Evolutionary conservation across 2,329 filamentous ascomycete genomes (phyloP).

Genomic region (Nothophaeocryptopus gaeumannii): DNA sequence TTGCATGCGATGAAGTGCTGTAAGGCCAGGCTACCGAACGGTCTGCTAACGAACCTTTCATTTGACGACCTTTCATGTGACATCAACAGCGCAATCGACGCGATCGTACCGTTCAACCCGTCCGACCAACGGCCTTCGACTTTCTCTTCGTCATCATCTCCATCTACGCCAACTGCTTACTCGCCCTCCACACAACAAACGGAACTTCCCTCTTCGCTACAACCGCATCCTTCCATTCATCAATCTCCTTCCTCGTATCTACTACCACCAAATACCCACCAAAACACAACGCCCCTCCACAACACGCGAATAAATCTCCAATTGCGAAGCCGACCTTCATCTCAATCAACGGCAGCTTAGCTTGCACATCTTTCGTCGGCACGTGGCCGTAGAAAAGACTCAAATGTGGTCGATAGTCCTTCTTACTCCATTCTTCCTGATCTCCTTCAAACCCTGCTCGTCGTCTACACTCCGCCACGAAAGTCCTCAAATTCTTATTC

Average conservation of each 20-base stretch:
- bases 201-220: slow-evolving; percentile 23
- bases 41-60: too few species aligned
- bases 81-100: too few species aligned
- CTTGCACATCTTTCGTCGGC: slow-evolving; percentile 22
- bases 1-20: too few species aligned
- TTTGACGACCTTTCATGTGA: too few species aligned
- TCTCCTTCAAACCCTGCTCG: slow-evolving; percentile 10
- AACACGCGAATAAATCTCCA: slow-evolving; percentile 28
- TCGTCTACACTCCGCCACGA: slow-evolving; percentile 15
- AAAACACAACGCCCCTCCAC: slow-evolving; percentile 26
- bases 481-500: slow-evolving; percentile 16
- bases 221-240: slow-evolving; percentile 19
- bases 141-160: too few species aligned
- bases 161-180: slow-evolving; percentile 18
- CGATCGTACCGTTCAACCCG: too few species aligned
- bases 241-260: slow-evolving; percentile 22
- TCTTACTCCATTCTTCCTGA: slow-evolving; percentile 11
- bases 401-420: slow-evolving; percentile 25
- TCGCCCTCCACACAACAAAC: slow-evolving; percentile 26
- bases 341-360: slow-evolving; percentile 23
- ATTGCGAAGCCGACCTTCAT: slow-evolving; percentile 29
- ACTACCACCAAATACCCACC: slow-evolving; percentile 26
- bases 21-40: too few species aligned
- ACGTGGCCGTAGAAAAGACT: slow-evolving; percentile 24
- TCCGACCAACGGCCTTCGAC: too few species aligned